Evolutionary conservation across 2,329 filamentous ascomycete species (phyloP).

Genomic region (Stachybotrys chartarum): DNA sequence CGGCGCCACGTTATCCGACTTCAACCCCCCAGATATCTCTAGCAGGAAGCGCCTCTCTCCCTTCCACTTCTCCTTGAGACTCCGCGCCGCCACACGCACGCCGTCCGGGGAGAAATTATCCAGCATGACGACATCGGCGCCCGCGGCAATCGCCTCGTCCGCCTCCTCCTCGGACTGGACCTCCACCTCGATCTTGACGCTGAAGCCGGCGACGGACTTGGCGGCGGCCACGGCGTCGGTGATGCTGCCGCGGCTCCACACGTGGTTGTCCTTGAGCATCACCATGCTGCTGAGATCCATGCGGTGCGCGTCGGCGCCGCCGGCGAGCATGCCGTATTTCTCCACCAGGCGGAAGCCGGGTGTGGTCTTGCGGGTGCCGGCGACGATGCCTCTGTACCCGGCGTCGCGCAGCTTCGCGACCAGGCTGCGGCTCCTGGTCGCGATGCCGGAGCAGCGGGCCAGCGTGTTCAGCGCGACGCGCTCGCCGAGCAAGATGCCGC

Average conservation of each 20-base stretch:
- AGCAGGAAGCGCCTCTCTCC: conserved; percentile 69
- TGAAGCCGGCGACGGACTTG: conserved; percentile 77
- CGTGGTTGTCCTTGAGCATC: conserved; percentile 99
- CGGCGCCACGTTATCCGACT: conserved; percentile 69
- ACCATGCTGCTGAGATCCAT: conserved; percentile 93
- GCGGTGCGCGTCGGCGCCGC: conserved; percentile 84
- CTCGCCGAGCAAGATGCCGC: conserved; percentile 80
- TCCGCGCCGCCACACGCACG: conserved; percentile 65
- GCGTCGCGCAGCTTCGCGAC: conserved; percentile 49
- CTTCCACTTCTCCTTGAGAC: conserved; percentile 73
- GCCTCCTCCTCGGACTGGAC: conserved; percentile 84
- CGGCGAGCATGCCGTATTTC: conserved; percentile 96
- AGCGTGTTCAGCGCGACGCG: conserved; percentile 87
- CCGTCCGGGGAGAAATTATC: conserved; percentile 87
- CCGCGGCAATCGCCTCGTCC: conserved; percentile 82
- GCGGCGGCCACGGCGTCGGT: conserved; percentile 78
- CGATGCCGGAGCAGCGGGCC: conserved; percentile 85
- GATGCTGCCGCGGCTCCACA: conserved; percentile 87
- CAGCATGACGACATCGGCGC: conserved; percentile 93
- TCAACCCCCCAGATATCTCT: conserved; percentile 89
- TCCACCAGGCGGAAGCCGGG: conserved; percentile 92
- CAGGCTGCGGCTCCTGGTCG: conserved; percentile 57
- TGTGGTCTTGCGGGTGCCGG: conserved; percentile 93
- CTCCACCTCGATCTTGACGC: conserved; percentile 93
- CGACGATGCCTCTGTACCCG: conserved; percentile 78